Conservation (phyloP, 2,329 filamentous ascomycete species). For the Monosporascus sp. region DNA sequence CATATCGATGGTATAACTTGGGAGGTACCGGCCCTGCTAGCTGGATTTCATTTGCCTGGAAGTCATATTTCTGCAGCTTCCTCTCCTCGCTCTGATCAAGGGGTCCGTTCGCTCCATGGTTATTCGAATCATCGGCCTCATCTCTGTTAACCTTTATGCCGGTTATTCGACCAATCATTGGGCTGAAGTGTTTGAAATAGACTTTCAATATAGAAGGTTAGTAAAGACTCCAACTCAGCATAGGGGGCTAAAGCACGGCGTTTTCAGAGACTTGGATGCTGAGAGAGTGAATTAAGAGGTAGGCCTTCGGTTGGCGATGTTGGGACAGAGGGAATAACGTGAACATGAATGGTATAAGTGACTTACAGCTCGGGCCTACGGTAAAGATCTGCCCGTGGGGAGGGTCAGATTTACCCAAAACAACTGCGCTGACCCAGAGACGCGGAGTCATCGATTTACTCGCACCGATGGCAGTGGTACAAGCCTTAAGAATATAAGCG, state of each 20-base stretch:
- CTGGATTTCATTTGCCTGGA: conserved; percentile 90
- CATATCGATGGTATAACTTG: conserved; percentile 82
- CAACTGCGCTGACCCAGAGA: conserved; percentile 67
- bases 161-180: conserved; percentile 77
- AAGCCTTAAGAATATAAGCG: conserved; percentile 69
- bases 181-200: conserved; percentile 82
- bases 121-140: conserved; percentile 41
- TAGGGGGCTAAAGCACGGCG: too few species aligned
- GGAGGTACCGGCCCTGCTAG: conserved; percentile 76
- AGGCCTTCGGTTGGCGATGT: too few species aligned
- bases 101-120: conserved; percentile 17
- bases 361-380: conserved; percentile 55
- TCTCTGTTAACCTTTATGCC: conserved; percentile 65
- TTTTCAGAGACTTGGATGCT: too few species aligned
- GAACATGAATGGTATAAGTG: too few species aligned
- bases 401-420: conserved; percentile 70
- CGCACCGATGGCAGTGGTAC: conserved; percentile 57
- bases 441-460: conserved; percentile 63
- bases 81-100: conserved; percentile 32
- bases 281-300: too few species aligned
- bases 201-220: conserved; percentile 9
- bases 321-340: too few species aligned
- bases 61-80: conserved; percentile 73
- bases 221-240: too few species aligned
- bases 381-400: conserved; percentile 72